Conservation (phyloP, 73 alveolate genomes). For the Paraurostyla sp. region DNA sequence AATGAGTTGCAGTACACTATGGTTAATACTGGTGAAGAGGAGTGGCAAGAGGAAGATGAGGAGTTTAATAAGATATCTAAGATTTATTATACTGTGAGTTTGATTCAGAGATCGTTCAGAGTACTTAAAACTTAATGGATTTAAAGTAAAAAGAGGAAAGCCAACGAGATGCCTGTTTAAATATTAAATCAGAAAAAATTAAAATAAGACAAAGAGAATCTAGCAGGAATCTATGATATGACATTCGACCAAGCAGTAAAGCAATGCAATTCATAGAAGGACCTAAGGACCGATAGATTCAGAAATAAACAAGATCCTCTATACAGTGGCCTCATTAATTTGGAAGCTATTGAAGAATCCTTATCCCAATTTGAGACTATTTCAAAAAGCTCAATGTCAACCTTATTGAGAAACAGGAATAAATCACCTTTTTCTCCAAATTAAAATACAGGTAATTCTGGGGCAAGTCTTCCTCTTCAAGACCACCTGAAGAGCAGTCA, state of each 20-base stretch:
- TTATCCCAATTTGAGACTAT: neutral
- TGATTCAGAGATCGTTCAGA: slow-evolving; percentile 18
- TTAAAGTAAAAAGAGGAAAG: neutral
- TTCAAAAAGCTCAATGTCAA: slow-evolving; percentile 32
- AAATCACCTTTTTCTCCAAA: slow-evolving; percentile 13
- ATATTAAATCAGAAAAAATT: neutral
- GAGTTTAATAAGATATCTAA: slow-evolving; percentile 20
- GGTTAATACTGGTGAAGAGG: neutral
- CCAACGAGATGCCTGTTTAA: neutral
- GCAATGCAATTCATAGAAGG: too few relatives aligned
- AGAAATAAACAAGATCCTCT: neutral
- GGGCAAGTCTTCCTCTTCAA: too few relatives aligned
- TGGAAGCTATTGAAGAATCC: slow-evolving; percentile 42
- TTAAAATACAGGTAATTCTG: too few relatives aligned
- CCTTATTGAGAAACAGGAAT: slow-evolving; percentile 10
- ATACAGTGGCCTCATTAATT: slow-evolving; percentile 13
- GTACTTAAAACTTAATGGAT: neutral
- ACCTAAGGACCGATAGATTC: neutral
- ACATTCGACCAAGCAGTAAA: neutral
- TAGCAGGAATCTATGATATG: slow-evolving; percentile 16
- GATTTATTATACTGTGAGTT: slow-evolving; percentile 6
- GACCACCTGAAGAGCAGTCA: too few relatives aligned
- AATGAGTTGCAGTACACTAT: neutral
- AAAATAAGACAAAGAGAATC: slow-evolving; percentile 1
- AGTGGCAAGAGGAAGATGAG: slow-evolving; percentile 6